Evolutionary conservation across 129 eudicot genomes (phyloP), one percentile per base, ranked within the genome.

Genomic region (Lonicera japonica): DNA sequence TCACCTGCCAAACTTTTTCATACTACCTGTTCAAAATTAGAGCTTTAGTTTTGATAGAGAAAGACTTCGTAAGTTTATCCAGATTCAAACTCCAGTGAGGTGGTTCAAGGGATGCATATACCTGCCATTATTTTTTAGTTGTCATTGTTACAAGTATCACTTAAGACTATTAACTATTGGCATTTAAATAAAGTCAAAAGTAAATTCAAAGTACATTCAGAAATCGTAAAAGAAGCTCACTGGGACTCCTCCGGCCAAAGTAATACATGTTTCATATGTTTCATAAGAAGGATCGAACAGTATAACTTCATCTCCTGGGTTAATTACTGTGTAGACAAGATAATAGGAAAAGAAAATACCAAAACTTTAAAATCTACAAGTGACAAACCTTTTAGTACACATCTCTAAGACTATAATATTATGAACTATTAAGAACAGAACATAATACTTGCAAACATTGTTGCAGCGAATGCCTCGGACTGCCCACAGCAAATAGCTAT

Each of bases 401-500:
- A 19, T 22, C 63, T 76, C 36, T 29, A 29, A 29, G 36, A 29
- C 36, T 29, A 29, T 29, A 6, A 29, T 29, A 29, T 29, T 6
- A 29, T 29, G 36, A 29, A 29, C 36, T 29, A 29, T 2, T 29
- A 36, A 62, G 55, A 39, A 54, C 60, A 65, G 56, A 60, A 56
- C 63, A 34, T 29, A 82, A 68, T 87, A 81, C 99, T 70, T 63
- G 99, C 96, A 64, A 94, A 88, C 78, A 94, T 85, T 55, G 96
- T 63, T 13, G 92, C 95, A 22, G 96, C 89, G 75, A 94, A 94
- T 13, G 99, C 99, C 77, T 94, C 99, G 0, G 99, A 75, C 75
- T 94, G 96, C 23, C 99, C 99, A 64, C 99, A 94, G 55, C 96
- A 88, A 65, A 94, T 81, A 56, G 79, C 99, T 41, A 94, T 67